These are phyloP conservation scores for Daldinia caldariorum DNA, from an alignment of 495 filamentous ascomycete genomes.

Conservation along the genomic window DNA sequence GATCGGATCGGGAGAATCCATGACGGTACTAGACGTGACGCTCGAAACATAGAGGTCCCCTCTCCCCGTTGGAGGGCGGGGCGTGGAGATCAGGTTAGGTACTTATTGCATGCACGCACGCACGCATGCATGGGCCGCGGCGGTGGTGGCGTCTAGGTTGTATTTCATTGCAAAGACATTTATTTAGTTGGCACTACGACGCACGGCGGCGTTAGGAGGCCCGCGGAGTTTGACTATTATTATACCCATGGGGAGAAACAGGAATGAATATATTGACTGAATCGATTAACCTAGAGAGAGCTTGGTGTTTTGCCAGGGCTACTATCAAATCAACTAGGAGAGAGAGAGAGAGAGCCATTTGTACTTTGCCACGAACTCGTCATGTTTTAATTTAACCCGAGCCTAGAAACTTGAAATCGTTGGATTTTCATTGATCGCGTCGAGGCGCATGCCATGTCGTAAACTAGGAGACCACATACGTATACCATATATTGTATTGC, in stretches of 20 bases:
- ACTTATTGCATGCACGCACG: conserved; percentile 21
- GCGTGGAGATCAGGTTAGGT: neutral
- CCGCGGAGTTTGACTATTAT: conserved; percentile 6
- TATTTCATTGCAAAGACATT: neutral
- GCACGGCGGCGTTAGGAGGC: neutral
- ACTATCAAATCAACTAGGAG: neutral
- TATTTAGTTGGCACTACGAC: neutral
- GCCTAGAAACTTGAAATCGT: neutral
- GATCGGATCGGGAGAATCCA: too few species aligned
- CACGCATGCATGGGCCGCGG: conserved; percentile 23
- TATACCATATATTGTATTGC: neutral
- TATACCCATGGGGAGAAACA: neutral
- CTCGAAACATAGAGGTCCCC: neutral
- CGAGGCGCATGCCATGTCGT: neutral
- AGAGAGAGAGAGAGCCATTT: neutral
- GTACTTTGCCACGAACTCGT: neutral
- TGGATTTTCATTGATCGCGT: conserved; percentile 4
- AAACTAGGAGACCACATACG: neutral
- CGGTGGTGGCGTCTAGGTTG: conserved; percentile 26
- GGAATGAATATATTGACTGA: neutral
- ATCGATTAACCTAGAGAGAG: neutral
- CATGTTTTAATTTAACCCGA: too few species aligned
- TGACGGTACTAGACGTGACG: neutral
- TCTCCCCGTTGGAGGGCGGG: neutral
- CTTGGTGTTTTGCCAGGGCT: neutral